Evolutionary conservation across 768 basidiomycete species (phyloP), one percentile per base, ranked within the genome.

Genomic region (Trametes villosa): DNA sequence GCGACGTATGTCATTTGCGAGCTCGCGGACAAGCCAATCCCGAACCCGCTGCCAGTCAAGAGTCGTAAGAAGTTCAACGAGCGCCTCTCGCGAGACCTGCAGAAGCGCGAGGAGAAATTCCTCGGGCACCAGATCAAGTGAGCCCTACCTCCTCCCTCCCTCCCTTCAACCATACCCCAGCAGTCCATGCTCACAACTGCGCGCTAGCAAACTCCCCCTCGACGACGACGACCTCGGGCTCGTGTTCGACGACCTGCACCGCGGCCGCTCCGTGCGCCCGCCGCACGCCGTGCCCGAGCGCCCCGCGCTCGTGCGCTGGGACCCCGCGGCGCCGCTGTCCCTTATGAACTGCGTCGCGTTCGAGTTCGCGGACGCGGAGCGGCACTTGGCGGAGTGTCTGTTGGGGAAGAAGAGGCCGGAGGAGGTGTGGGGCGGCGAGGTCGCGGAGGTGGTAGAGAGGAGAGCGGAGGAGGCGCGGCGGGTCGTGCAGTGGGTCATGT

Each of bases 1-100:
- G 91, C 92, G 20, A 92, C 93, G 0, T 98, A 92, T 70, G 86
- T 99, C 58, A 76, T 96, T 7, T 92, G 91, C 71, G 89, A 89
- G 57, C 76, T 98, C 51, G 92, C 94, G 1, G 89, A 84, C 5
- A 92, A 92, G 69, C 89, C 92, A 0, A 88, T 97, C 53, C 71
- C 76, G 44, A 91, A 96, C 65, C 92, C 94, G 3, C 77, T 96
- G 2, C 87, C 94, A 7, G 86, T 95, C 66, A 96, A 95, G 73
- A 87, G 88, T 60, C 84, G 94, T 47, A 85, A 81, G 69, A 94
- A 95, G 73, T 74, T 94, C 33, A 95, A 96, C 64, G 89, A 92
- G 63, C 80, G 87, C 15, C 79, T 97, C 20, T 83, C 88, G 64
- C 83, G 87, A 29, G 91, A 92, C 64, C 76, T 97, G n/a, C 80